Conservation (phyloP, 2,329 filamentous ascomycete genomes). For the Cladobotryum protrusum region DNA sequence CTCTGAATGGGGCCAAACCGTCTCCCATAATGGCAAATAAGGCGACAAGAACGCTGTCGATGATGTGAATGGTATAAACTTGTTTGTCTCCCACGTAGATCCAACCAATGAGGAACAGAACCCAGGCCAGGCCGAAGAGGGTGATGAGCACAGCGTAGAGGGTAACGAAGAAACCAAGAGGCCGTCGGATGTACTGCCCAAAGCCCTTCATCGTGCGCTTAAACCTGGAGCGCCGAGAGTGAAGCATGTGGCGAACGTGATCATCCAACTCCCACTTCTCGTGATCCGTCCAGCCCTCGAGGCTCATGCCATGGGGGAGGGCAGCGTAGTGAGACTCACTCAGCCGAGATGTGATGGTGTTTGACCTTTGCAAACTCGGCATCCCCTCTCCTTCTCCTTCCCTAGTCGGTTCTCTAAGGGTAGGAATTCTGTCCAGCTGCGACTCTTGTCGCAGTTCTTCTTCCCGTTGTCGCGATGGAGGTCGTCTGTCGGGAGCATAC, state of each 20-base stretch:
- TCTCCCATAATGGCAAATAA: constrained; percentile 67
- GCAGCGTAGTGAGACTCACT: constrained; percentile 72
- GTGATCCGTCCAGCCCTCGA: constrained; percentile 68
- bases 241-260: constrained; percentile 80
- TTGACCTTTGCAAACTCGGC: constrained; percentile 31
- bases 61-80: constrained; percentile 61
- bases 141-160: constrained; percentile 79
- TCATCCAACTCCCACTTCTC: constrained; percentile 77
- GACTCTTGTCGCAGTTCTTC: constrained; percentile 1
- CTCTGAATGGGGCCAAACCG: constrained; percentile 66
- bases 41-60: constrained; percentile 65
- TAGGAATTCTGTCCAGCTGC: constrained; percentile 19
- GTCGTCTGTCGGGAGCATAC: constrained; percentile 19
- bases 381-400: constrained; percentile 16
- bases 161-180: constrained; percentile 77
- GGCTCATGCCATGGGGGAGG: constrained; percentile 63
- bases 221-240: constrained; percentile 72
- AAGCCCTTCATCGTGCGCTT: constrained; percentile 77
- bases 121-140: constrained; percentile 79
- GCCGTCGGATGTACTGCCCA: constrained; percentile 67
- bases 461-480: neutral
- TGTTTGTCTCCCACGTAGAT: constrained; percentile 73
- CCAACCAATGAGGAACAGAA: constrained; percentile 87
- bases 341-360: constrained; percentile 61
- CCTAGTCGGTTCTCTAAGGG: constrained; percentile 3